These are phyloP conservation scores for Boehmeria nivea DNA, from an alignment of 306 rosid genomes.

Conservation along the genomic window DNA sequence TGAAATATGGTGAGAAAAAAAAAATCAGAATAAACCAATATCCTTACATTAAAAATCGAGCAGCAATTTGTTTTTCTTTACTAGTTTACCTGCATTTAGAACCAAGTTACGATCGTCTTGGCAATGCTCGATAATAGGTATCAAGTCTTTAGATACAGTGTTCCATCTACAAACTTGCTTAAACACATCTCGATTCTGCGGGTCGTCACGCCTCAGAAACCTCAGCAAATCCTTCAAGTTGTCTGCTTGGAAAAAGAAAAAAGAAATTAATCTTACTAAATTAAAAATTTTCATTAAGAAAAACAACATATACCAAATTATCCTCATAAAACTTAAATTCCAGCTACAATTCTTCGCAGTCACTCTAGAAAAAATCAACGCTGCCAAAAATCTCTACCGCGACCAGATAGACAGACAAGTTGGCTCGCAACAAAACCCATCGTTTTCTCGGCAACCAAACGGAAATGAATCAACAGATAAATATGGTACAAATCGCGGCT, in stretches of 20 bases:
- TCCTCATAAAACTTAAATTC: too few species aligned
- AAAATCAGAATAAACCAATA: background rate
- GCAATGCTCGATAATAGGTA: slow-evolving; percentile 64
- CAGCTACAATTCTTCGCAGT: too few species aligned
- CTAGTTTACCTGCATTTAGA: slow-evolving; percentile 58
- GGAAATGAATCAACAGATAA: background rate
- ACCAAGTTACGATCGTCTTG: slow-evolving; percentile 66
- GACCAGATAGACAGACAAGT: too few species aligned
- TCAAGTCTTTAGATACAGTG: slow-evolving; percentile 57
- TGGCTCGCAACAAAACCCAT: too few species aligned
- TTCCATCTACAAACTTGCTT: slow-evolving; percentile 93
- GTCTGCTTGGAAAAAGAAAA: slow-evolving; percentile 34
- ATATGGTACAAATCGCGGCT: background rate
- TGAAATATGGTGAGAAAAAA: slow-evolving; percentile 19
- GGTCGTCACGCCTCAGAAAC: slow-evolving; percentile 91
- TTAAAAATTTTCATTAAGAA: background rate
- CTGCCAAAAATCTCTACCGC: too few species aligned
- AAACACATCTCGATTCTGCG: slow-evolving; percentile 70
- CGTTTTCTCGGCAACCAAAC: background rate
- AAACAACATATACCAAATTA: too few species aligned
- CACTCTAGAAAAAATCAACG: too few species aligned
- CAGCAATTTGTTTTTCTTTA: background rate
- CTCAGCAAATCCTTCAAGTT: slow-evolving; percentile 86
- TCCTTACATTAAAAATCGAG: background rate
- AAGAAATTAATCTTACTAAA: background rate